A percentile compares a stretch with the other conserved stretches of the same genome.
phyloP scores from a whole-genome alignment of 2,329 filamentous ascomycete genomes.

The Drechmeria coniospora region DNA sequence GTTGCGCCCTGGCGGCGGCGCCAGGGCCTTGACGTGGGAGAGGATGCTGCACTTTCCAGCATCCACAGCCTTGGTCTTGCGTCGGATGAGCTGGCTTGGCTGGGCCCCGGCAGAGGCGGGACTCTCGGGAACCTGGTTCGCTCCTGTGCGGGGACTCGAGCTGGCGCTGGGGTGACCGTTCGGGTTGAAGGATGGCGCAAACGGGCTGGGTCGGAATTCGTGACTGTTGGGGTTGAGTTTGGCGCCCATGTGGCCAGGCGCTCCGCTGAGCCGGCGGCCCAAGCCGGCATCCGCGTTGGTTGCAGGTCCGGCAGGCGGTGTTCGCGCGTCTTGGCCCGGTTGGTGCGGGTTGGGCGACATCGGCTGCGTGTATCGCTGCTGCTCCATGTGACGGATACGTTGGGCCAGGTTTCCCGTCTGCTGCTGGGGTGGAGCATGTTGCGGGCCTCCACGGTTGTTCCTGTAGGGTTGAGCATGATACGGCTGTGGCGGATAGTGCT shows the following conservation, averaged over 20 bases:
- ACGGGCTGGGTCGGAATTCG: constrained; percentile 77
- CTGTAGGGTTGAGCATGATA: constrained; percentile 32
- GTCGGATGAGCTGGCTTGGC: constrained; percentile 40
- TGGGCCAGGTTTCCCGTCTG: constrained; percentile 31
- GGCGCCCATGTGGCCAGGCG: constrained; percentile 34
- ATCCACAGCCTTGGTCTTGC: constrained; percentile 58
- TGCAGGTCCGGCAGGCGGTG: constrained; percentile 60
- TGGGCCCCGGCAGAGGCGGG: constrained; percentile 8
- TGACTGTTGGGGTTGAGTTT: constrained; percentile 51
- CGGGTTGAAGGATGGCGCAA: constrained; percentile 68
- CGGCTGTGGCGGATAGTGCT: constrained; percentile 29
- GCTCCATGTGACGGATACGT: constrained; percentile 35
- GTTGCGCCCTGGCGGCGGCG: constrained; percentile 38
- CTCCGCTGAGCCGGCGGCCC: constrained; percentile 35
- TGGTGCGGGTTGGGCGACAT: constrained; percentile 31
- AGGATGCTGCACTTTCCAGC: constrained; percentile 51
- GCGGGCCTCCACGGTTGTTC: constrained; percentile 28
- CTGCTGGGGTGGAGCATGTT: constrained; percentile 24
- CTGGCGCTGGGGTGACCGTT: constrained; percentile 46
- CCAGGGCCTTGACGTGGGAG: constrained; percentile 36
- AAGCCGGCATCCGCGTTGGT: constrained; percentile 36
- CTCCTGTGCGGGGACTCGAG: constrained; percentile 55
- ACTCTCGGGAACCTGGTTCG: constrained; percentile 30
- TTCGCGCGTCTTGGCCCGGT: constrained; percentile 48
- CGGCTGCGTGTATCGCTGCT: constrained; percentile 32